Percentiles rank a stretch among this genome's conserved stretches.
Evolutionary conservation across 1,139 yeast genomes (phyloP).

Genomic region (Geotrichum citri-aurantii): DNA sequence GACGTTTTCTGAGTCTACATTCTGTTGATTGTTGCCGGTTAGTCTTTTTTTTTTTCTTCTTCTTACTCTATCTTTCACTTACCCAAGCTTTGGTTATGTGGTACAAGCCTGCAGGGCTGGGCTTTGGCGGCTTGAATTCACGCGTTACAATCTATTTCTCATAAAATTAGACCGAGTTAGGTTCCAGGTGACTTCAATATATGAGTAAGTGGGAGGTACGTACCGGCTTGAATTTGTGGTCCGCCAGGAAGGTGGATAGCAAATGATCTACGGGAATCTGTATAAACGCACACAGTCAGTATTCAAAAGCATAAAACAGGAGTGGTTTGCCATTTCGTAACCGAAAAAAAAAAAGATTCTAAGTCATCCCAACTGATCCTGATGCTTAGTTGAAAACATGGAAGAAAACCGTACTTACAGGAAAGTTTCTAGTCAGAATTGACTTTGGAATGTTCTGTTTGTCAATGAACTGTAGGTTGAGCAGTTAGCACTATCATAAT

Average conservation of each 20-base stretch:
- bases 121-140: conserved; percentile 59
- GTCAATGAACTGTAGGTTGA: conserved; percentile 35
- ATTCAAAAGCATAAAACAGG: background rate
- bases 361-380: background rate
- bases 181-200: background rate
- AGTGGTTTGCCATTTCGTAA: background rate
- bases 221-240: conserved; percentile 45
- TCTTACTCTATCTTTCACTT: background rate
- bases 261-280: conserved; percentile 48
- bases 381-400: background rate
- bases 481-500: conserved; percentile 3
- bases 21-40: background rate
- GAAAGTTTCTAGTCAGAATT: conserved; percentile 56
- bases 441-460: conserved; percentile 40
- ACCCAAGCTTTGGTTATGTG: conserved; percentile 48
- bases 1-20: conserved; percentile 40
- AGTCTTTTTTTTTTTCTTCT: background rate
- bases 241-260: conserved; percentile 40
- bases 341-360: background rate
- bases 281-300: conserved; percentile 1
- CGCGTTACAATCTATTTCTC: conserved; percentile 43
- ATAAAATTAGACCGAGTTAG: background rate
- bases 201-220: background rate
- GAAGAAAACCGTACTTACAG: conserved; percentile 25
- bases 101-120: conserved; percentile 53